Base-by-base conservation (phyloP, 2,329 filamentous ascomycete genomes). In the Scedosporium apiospermum region DNA sequence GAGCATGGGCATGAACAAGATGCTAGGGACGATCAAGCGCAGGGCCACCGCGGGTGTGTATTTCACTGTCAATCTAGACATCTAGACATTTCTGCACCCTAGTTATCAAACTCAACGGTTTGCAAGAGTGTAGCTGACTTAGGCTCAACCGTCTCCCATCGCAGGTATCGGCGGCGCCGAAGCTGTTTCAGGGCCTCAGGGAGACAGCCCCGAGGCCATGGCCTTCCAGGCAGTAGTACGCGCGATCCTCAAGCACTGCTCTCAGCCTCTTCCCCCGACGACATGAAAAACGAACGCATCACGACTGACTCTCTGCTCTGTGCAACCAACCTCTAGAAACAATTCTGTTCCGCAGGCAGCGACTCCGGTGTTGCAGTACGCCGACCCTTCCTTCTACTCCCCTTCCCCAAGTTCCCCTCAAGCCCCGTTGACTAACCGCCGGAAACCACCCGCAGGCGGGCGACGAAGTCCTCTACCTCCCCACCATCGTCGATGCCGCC, bases 391-490 rank as follows among this genome's bases (percentile, higher is more conserved):
- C 18, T 46, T 16, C n/a, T 38, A 49, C 57, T 21, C 38, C 44
- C 38, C 27, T 30, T 44, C 51, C 44, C 23, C 27, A 46, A 42
- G 16, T 42, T 26, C 51, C 41, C 44, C 18, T 57, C 34, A 44
- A 44, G 26, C 30, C 12, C 16, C 41, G 16, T 73, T 91, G 83
- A 51, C 58, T 61, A 61, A 61, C 27, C 58, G n/a, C 26, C 6
- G 46, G 55, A 26, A 16, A 23, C 30, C 18, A 23, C 5, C 26
- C n/a, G 44, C 27, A 61, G 60, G 30, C 59, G 6, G 90, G 88
- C 71, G 90, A 96, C 73, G 95, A 98, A 78, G 92, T 96, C 66
- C 87, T 96, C 64, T 91, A 93, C 71, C 88, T 98, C 42, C 95
- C 95, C 7, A 85, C 88, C 64, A 97, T 99, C 67, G 95, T 99